Base-by-base conservation (phyloP, 352 stramenopile genomes). In the Phytophthora nicotianae region DNA sequence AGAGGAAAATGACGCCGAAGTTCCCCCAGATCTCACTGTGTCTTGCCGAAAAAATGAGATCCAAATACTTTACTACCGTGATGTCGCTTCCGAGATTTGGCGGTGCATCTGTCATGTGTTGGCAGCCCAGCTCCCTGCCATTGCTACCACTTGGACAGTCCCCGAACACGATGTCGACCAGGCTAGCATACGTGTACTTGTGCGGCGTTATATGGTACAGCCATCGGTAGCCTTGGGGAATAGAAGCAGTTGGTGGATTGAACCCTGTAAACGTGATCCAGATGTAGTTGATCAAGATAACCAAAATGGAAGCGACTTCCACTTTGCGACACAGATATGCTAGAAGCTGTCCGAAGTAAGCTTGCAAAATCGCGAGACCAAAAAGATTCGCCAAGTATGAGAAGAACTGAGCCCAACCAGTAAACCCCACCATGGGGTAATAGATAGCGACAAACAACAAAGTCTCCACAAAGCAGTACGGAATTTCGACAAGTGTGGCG, bases 331-430 rank as follows among this genome's bases (percentile, higher is more conserved):
- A 10, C 3, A 50, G 53, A 46, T 67, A 85, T 2, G 63, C 67
- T n/a, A 88, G 41, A 5, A 75, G 66, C 50, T 83, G 67, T 19
- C 56, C 73, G 16, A 80, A 67, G 58, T 83, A 89, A 8, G 73
- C 57, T 50, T 80, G 67, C 43, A 83, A 58, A 4, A 86, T 38
- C 45, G 87, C 32, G 3, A 78, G 40, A 1, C 80, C 26, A 21
- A 65, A 70, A 21, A 77, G 48, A 14, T 72, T 71, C 29, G 84
- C 23, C 71, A 75, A 85, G 60, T 77, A 89, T 13, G 55, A 46
- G 24, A 75, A 46, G 27, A 70, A 70, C 0, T 46, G 26, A 9
- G 26, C 8, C 26, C 26, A 32, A 32, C 26, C 26, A 24, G 64
- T 40, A 6, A 23, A 63, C n/a, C 14, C 55, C 55, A 58, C 52